A percentile compares a stretch with the other conserved stretches of the same genome.
Evolutionary conservation across 176 grass and related monocot genomes (phyloP).

Genomic region (Olyra latifolia): DNA sequence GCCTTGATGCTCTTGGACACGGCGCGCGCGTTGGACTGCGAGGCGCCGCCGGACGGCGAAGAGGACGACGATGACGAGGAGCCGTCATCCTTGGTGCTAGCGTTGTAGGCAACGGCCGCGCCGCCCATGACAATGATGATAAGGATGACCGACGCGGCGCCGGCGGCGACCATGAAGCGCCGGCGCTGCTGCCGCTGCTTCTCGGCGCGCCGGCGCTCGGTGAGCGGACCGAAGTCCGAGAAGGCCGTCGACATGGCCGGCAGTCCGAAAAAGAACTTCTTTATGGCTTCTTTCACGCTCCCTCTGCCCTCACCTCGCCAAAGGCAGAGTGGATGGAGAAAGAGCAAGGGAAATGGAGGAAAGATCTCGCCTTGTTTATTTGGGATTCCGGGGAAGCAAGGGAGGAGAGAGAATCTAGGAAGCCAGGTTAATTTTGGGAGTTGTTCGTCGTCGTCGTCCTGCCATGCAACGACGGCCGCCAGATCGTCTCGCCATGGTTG

Average conservation of each 20-base stretch:
- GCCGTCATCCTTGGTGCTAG: not conserved
- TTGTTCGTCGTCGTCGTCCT: not conserved
- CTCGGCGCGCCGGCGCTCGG: slow-evolving; percentile 63
- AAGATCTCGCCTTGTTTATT: slow-evolving; percentile 5
- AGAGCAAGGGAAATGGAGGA: slow-evolving; percentile 20
- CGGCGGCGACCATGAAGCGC: slow-evolving; percentile 45
- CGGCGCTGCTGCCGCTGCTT: slow-evolving; percentile 48
- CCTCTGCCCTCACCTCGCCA: slow-evolving; percentile 32
- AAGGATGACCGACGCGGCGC: slow-evolving; percentile 36
- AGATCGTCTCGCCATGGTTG: not conserved
- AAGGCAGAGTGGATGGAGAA: slow-evolving; percentile 44
- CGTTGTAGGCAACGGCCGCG: slow-evolving; percentile 43
- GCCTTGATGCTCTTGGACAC: slow-evolving; percentile 48
- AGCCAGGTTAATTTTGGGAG: slow-evolving; percentile 30
- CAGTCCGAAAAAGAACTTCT: not conserved
- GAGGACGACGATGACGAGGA: not conserved
- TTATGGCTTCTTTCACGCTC: not conserved
- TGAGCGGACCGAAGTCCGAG: slow-evolving; percentile 62
- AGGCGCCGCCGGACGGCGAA: not conserved
- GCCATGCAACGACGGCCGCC: not conserved
- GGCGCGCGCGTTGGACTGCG: not conserved
- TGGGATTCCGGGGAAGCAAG: slow-evolving; percentile 40
- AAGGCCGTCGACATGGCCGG: slow-evolving; percentile 57
- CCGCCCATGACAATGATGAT: slow-evolving; percentile 56
- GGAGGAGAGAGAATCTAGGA: slow-evolving; percentile 56